Evolutionary conservation across 2,329 filamentous ascomycete species (phyloP).

Genomic region (Colletotrichum zoysiae): DNA sequence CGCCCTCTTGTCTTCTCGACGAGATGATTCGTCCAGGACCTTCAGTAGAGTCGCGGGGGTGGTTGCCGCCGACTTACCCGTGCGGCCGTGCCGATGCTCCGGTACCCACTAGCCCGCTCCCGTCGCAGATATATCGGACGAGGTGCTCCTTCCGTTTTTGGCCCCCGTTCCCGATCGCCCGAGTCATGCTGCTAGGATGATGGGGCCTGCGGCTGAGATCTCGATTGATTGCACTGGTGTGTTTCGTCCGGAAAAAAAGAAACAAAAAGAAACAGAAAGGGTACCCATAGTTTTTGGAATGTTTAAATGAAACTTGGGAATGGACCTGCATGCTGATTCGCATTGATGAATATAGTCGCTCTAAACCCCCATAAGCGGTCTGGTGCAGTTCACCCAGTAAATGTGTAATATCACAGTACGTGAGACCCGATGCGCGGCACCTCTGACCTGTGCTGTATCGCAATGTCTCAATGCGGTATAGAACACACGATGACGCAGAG

Average conservation of each 20-base stretch:
- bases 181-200: background rate
- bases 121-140: slow-evolving; percentile 31
- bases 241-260: background rate
- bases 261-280: too few species aligned
- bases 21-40: background rate
- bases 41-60: background rate
- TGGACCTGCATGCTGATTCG: background rate
- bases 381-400: too few species aligned
- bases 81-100: slow-evolving; percentile 31
- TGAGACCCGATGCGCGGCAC: too few species aligned
- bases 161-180: background rate
- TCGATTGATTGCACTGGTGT: too few species aligned
- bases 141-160: slow-evolving; percentile 4
- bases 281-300: too few species aligned
- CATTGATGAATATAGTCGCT: too few species aligned
- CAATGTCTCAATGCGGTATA: too few species aligned
- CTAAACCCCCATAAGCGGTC: too few species aligned
- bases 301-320: background rate
- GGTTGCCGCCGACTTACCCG: slow-evolving; percentile 5
- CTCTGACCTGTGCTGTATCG: too few species aligned
- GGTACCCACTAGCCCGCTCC: slow-evolving; percentile 12
- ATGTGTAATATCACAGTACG: too few species aligned
- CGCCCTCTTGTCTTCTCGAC: background rate
- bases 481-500: too few species aligned
- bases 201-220: background rate